A percentile compares a stretch with the other conserved stretches of the same genome.
Conservation (phyloP, 2,329 filamentous ascomycete species). For the Diaporthe citri region DNA sequence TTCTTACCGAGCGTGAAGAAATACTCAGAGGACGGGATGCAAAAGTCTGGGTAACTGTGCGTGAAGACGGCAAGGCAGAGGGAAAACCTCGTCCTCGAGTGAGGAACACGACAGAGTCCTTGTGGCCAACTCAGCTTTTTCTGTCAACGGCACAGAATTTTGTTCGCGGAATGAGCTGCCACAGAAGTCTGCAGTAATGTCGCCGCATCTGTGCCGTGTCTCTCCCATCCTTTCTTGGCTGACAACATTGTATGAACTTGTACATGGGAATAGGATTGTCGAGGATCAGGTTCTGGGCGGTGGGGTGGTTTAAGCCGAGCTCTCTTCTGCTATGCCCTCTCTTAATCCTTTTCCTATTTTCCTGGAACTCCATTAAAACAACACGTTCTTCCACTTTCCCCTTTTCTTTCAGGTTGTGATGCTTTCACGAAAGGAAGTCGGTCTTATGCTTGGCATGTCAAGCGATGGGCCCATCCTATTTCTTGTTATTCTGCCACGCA, state of each 20-base stretch:
- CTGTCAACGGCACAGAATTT: background rate
- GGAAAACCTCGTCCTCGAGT: background rate
- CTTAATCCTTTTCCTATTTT: background rate
- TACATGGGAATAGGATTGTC: too few species aligned
- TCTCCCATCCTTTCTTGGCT: too few species aligned
- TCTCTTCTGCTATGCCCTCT: background rate
- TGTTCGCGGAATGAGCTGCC: too few species aligned
- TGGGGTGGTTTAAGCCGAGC: background rate
- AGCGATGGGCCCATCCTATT: background rate
- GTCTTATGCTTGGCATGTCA: background rate
- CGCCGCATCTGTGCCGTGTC: background rate
- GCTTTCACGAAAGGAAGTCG: background rate
- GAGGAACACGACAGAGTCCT: background rate
- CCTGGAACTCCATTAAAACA: too few species aligned
- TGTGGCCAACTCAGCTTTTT: background rate
- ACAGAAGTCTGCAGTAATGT: background rate
- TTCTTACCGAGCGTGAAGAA: background rate
- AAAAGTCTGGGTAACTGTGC: too few species aligned
- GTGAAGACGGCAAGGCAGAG: background rate
- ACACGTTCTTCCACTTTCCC: background rate
- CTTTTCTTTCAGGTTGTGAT: background rate
- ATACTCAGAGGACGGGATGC: background rate
- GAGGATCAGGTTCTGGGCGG: too few species aligned
- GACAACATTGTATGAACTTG: background rate
- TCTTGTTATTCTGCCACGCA: background rate